Conservation (phyloP, 768 basidiomycete genomes). For the Pisolithus sp. region DNA sequence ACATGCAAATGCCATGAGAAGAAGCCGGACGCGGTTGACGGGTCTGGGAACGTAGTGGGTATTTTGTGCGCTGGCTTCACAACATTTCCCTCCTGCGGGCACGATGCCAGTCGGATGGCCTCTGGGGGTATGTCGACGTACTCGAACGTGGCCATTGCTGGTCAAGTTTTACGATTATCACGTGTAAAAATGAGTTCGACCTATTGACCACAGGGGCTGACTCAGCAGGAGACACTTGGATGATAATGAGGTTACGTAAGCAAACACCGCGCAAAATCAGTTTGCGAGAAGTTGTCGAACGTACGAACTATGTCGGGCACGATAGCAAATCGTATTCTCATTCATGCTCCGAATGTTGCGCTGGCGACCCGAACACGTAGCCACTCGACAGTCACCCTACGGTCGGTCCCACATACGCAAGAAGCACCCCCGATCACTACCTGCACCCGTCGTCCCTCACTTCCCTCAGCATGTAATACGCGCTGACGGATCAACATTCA, state of each 20-base stretch:
- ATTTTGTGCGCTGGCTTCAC: constrained; percentile 36
- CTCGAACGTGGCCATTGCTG: constrained; percentile 29
- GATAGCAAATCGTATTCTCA: too few species aligned
- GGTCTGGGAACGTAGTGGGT: constrained; percentile 36
- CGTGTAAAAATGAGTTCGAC: constrained; percentile 1
- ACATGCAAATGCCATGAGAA: background rate
- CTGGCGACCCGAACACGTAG: too few species aligned
- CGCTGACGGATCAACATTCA: constrained; percentile 84
- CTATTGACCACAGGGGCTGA: background rate
- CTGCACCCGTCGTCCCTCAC: constrained; percentile 76
- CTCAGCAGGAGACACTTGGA: too few species aligned
- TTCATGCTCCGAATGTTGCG: too few species aligned
- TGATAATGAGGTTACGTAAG: too few species aligned
- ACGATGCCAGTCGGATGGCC: constrained; percentile 29
- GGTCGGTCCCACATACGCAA: constrained; percentile 81
- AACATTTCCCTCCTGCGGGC: constrained; percentile 11
- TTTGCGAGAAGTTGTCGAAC: too few species aligned
- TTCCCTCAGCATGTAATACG: constrained; percentile 82
- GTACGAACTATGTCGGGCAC: too few species aligned
- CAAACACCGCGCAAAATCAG: too few species aligned
- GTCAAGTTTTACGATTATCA: background rate
- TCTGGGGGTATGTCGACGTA: constrained; percentile 38
- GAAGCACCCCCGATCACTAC: constrained; percentile 63
- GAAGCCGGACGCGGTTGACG: constrained; percentile 14
- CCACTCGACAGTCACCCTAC: too few species aligned